Conservation (phyloP, 225 moss, liverwort and hornwort species). For the Marchantia polymorpha region DNA sequence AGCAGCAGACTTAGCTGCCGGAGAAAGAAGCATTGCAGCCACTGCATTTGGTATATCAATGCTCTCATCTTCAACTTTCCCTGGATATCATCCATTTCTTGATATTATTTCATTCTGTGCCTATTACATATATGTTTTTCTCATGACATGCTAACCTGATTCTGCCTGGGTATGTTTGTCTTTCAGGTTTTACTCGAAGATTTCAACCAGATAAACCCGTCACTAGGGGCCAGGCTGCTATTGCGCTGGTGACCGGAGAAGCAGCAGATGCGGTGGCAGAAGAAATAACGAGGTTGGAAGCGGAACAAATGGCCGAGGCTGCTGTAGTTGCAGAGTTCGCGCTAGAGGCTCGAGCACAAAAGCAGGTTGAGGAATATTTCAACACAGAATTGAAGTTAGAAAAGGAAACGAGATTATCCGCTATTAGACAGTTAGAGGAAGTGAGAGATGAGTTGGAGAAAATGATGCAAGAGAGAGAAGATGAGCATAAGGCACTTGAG, state of each 20-base stretch:
- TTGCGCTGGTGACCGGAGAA: slow-evolving; percentile 88
- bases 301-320: slow-evolving; percentile 85
- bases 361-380: slow-evolving; percentile 67
- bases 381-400: slow-evolving; percentile 73
- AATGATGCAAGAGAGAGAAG: slow-evolving; percentile 56
- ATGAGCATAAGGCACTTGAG: slow-evolving; percentile 57
- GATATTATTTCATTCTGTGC: neutral
- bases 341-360: slow-evolving; percentile 73
- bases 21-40: slow-evolving; percentile 58
- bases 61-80: neutral
- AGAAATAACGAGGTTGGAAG: slow-evolving; percentile 86
- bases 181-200: slow-evolving; percentile 71
- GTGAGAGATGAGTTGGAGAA: slow-evolving; percentile 53
- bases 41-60: slow-evolving; percentile 58
- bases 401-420: slow-evolving; percentile 56
- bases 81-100: neutral
- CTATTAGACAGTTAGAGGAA: slow-evolving; percentile 51
- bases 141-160: neutral
- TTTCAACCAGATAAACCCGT: slow-evolving; percentile 89
- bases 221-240: slow-evolving; percentile 83
- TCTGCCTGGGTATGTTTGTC: neutral
- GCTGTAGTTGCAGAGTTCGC: slow-evolving; percentile 87
- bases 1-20: slow-evolving; percentile 58
- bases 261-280: slow-evolving; percentile 78
- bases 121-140: neutral